Evolutionary conservation across 257 asterid species (phyloP), one percentile per base, ranked within the genome.

Genomic region (Nemophila menziesii): DNA sequence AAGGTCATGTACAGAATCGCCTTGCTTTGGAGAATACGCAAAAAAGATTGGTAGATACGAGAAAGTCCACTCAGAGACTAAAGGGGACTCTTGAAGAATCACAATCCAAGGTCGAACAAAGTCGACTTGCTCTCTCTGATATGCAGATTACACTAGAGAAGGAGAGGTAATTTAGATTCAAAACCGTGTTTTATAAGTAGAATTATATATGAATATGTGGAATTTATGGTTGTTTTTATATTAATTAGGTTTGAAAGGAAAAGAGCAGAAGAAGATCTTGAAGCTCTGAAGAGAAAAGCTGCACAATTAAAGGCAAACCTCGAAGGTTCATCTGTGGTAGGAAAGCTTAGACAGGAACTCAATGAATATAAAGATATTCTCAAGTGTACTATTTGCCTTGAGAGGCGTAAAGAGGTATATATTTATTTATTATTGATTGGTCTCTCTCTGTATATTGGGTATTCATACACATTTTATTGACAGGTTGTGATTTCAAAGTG

Each of bases 401-500:
- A 90, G 43, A 70, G 86, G 64, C 67, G 93, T 61, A 90, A 90
- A 72, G 96, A 90, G 99, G 96, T 90, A 68, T 22, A 18, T 43
- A 59, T 46, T n/a, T n/a, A n/a, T n/a, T n/a, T n/a, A n/a, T n/a
- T n/a, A n/a, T n/a, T n/a, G n/a, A n/a, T n/a, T n/a, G n/a, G n/a
- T n/a, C n/a, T n/a, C n/a, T n/a, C n/a, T n/a, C n/a, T n/a, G n/a
- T n/a, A n/a, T n/a, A n/a, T n/a, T n/a, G n/a, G n/a, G n/a, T n/a
- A n/a, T n/a, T n/a, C n/a, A n/a, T n/a, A n/a, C n/a, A n/a, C n/a
- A n/a, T n/a, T n/a, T n/a, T 45, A 22, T 43, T 44, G 46, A 20
- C 96, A 90, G 99, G 99, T 90, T 58, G 96, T 85, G 20, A 78
- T 90, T 58, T 68, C 82, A 49, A 90, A 85, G 74, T 90, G 99